A percentile compares a stretch with the other conserved stretches of the same genome.
These are phyloP conservation scores for Handroanthus guayacan DNA, from an alignment of 257 asterid genomes.

Conservation along the genomic window DNA sequence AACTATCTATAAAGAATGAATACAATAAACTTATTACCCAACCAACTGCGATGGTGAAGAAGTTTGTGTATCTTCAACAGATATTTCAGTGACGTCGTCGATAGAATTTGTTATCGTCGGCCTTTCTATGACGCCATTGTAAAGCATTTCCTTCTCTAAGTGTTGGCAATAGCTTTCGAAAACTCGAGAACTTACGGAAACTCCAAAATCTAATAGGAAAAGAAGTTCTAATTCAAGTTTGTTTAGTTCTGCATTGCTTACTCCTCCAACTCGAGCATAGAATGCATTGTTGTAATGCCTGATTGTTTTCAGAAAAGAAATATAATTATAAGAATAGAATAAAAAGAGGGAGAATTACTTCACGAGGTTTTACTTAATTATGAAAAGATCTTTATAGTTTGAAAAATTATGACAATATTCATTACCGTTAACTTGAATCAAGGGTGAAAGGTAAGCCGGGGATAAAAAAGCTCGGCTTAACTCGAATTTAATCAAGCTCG, in stretches of 20 bases:
- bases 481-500: too few relatives aligned
- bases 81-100: slow-evolving; percentile 64
- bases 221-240: slow-evolving; percentile 77
- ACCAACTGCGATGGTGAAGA: slow-evolving; percentile 55
- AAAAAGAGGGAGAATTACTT: too few relatives aligned
- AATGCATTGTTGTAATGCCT: slow-evolving; percentile 90
- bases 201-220: slow-evolving; percentile 73
- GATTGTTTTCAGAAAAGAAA: not conserved
- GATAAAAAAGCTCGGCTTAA: too few relatives aligned
- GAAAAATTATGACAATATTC: too few relatives aligned
- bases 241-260: slow-evolving; percentile 70
- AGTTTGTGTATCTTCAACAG: slow-evolving; percentile 54
- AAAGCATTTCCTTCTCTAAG: slow-evolving; percentile 76
- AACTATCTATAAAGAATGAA: not conserved
- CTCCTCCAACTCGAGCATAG: slow-evolving; percentile 91
- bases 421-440: too few relatives aligned
- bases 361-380: too few relatives aligned
- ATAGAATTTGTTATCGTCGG: slow-evolving; percentile 40
- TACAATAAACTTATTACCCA: not conserved
- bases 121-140: slow-evolving; percentile 42
- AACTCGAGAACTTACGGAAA: slow-evolving; percentile 65
- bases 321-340: too few relatives aligned
- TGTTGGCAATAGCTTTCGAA: slow-evolving; percentile 86
- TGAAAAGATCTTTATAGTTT: too few relatives aligned
- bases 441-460: too few relatives aligned